These are phyloP conservation scores for Pseudonitzschia delicatissima DNA, from an alignment of 108 stramenopile species.

Conservation along the genomic window DNA sequence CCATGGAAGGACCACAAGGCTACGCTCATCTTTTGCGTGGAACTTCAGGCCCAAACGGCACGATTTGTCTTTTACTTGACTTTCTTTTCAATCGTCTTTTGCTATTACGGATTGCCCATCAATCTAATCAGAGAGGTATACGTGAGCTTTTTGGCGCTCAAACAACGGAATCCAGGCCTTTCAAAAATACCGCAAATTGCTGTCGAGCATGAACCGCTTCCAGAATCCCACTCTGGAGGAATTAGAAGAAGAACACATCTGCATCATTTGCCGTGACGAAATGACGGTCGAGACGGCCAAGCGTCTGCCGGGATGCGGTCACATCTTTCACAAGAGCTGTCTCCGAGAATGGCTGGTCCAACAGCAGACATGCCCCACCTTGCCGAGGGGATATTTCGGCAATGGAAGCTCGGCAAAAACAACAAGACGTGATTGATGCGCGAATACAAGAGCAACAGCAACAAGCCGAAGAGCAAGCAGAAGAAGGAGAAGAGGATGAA, in stretches of 20 bases:
- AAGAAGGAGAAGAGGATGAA: slow-evolving; percentile 15
- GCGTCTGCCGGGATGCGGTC: slow-evolving; percentile 89
- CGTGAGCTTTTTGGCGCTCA: slow-evolving; percentile 77
- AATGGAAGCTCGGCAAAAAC: slow-evolving; percentile 49
- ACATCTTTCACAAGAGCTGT: slow-evolving; percentile 75
- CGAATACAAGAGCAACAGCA: slow-evolving; percentile 12
- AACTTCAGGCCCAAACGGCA: slow-evolving; percentile 88
- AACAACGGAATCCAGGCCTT: slow-evolving; percentile 70
- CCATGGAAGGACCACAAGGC: slow-evolving; percentile 82
- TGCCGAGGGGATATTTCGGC: slow-evolving; percentile 91
- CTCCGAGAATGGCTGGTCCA: slow-evolving; percentile 97
- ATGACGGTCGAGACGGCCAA: slow-evolving; percentile 89
- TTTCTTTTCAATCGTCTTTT: slow-evolving; percentile 94
- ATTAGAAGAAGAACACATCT: slow-evolving; percentile 81
- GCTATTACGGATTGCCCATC: slow-evolving; percentile 93
- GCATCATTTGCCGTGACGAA: slow-evolving; percentile 97
- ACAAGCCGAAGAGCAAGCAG: slow-evolving; percentile 1
- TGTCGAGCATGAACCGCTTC: slow-evolving; percentile 92
- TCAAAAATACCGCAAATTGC: slow-evolving; percentile 84
- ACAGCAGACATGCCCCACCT: slow-evolving; percentile 96
- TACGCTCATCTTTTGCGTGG: slow-evolving; percentile 83
- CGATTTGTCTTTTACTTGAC: slow-evolving; percentile 92
- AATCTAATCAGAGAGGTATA: slow-evolving; percentile 95
- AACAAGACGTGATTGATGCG: slow-evolving; percentile 2
- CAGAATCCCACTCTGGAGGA: slow-evolving; percentile 85